A percentile compares a stretch with the other conserved stretches of the same genome.
phyloP scores from a whole-genome alignment of 345 rosid genomes.

The Aegle marmelos region DNA sequence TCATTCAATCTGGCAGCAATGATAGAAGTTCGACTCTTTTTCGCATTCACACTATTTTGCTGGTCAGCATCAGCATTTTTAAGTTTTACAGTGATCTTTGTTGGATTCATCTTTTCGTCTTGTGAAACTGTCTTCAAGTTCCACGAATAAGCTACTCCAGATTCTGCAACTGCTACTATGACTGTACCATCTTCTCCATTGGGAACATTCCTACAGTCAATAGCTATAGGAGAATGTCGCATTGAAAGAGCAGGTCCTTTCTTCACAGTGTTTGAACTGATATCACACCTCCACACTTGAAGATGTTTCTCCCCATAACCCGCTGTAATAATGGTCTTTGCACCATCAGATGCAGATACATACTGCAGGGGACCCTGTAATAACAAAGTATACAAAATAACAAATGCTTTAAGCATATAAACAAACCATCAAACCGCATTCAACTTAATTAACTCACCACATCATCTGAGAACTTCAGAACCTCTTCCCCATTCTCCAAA shows the following conservation, averaged over 20 bases:
- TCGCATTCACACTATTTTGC: slow-evolving; percentile 17
- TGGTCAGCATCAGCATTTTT: slow-evolving; percentile 17
- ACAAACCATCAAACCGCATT: neutral
- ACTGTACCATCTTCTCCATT: slow-evolving; percentile 15
- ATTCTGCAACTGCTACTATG: slow-evolving; percentile 35
- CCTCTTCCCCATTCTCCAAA: slow-evolving; percentile 40
- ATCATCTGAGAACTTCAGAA: slow-evolving; percentile 33
- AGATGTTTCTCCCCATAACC: slow-evolving; percentile 33
- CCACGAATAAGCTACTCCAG: slow-evolving; percentile 38
- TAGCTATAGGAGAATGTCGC: slow-evolving; percentile 21
- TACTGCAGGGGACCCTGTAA: slow-evolving; percentile 34
- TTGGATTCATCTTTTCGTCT: slow-evolving; percentile 25
- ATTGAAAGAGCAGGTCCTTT: slow-evolving; percentile 35
- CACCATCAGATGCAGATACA: slow-evolving; percentile 39
- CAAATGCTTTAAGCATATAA: slow-evolving; percentile 8
- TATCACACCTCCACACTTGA: slow-evolving; percentile 40
- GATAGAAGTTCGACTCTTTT: slow-evolving; percentile 25
- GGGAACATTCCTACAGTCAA: slow-evolving; percentile 28
- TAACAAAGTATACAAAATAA: slow-evolving; percentile 1
- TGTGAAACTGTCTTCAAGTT: slow-evolving; percentile 21
- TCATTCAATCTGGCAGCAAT: slow-evolving; percentile 30
- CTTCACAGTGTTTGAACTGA: slow-evolving; percentile 19
- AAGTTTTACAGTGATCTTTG: slow-evolving; percentile 33
- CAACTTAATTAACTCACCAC: slow-evolving; percentile 24
- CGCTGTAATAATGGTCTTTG: slow-evolving; percentile 33